phyloP scores from a whole-genome alignment of 2,329 filamentous ascomycete species.

The Sclerotiophoma versabilis region DNA sequence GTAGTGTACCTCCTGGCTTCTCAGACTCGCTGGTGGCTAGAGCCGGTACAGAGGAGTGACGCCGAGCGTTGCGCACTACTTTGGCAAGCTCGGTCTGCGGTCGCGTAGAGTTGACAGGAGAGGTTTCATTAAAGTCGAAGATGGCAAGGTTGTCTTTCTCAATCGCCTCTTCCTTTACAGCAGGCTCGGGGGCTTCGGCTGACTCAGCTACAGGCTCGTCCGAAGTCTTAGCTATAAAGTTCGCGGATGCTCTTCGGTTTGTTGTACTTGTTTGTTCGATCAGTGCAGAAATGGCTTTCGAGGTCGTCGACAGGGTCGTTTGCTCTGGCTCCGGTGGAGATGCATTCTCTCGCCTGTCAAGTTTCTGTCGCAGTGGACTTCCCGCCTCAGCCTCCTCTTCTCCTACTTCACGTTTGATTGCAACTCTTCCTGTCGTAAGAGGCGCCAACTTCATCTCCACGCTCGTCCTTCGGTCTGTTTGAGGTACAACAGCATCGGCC shows the following conservation, averaged over 20 bases:
- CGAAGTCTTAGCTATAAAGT: conserved; percentile 1
- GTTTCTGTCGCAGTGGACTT: conserved; percentile 49
- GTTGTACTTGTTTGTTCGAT: conserved; percentile 39
- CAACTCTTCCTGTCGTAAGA: conserved; percentile 26
- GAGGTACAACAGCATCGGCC: conserved; percentile 52
- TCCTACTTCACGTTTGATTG: conserved; percentile 39
- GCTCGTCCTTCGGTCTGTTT: conserved; percentile 32
- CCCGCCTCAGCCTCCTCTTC: conserved; percentile 41
- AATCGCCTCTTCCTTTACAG: conserved; percentile 18
- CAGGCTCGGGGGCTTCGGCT: conserved; percentile 3
- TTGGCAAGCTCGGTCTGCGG: conserved; percentile 40
- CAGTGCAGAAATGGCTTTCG: conserved; percentile 44
- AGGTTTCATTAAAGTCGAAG: conserved; percentile 49
- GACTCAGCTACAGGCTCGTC: conserved; percentile 12
- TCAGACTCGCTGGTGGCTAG: conserved; percentile 17
- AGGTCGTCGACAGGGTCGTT: conserved; percentile 36
- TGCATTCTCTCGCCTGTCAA: conserved; percentile 30
- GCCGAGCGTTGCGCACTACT: conserved; percentile 35
- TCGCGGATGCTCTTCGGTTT: conserved; percentile 28
- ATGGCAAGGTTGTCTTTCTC: conserved; percentile 42
- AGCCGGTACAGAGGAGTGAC: conserved; percentile 45
- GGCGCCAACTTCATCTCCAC: conserved; percentile 33
- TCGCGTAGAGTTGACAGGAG: conserved; percentile 31
- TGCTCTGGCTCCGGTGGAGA: conserved; percentile 25
- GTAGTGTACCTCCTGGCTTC: conserved; percentile 26